Evolutionary conservation across 768 basidiomycete species (phyloP).

Genomic region (Leccinum pellstonianum): DNA sequence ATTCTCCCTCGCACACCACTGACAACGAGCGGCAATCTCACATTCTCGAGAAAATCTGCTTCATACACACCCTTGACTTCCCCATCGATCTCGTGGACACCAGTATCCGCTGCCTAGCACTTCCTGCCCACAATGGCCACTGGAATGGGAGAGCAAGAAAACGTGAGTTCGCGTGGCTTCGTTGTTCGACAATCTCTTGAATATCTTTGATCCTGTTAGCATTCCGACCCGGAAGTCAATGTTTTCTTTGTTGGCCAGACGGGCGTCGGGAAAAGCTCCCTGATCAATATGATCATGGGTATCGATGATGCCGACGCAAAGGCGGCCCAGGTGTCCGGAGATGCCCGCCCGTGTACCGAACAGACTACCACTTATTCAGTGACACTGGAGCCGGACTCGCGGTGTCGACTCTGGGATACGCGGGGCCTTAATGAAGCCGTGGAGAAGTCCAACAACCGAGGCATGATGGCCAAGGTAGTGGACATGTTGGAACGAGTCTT

Average conservation of each 20-base stretch:
- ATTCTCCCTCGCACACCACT: conserved; percentile 24
- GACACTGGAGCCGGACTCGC: conserved; percentile 1
- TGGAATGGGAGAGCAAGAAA: conserved; percentile 17
- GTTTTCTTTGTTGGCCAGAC: conserved; percentile 27
- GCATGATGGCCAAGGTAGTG: conserved; percentile 9
- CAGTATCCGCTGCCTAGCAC: background rate
- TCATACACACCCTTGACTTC: background rate
- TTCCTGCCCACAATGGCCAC: background rate
- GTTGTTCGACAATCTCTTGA: conserved; percentile 1
- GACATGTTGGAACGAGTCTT: conserved; percentile 11
- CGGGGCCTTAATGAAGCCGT: conserved; percentile 26
- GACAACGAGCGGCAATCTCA: background rate
- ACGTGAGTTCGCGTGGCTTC: conserved; percentile 10
- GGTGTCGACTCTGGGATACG: conserved; percentile 27
- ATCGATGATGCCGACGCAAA: background rate
- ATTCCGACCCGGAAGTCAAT: conserved; percentile 7
- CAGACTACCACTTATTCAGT: conserved; percentile 8
- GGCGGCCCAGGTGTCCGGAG: conserved; percentile 21
- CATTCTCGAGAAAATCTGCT: background rate
- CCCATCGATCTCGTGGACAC: background rate
- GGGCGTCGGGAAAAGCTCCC: conserved; percentile 26
- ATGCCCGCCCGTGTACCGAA: conserved; percentile 20
- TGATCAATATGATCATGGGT: conserved; percentile 26
- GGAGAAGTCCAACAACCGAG: conserved; percentile 3
- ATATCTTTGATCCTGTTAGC: conserved; percentile 8